Base-by-base conservation (phyloP, 306 rosid genomes). In the Sphenostylis stenocarpa region DNA sequence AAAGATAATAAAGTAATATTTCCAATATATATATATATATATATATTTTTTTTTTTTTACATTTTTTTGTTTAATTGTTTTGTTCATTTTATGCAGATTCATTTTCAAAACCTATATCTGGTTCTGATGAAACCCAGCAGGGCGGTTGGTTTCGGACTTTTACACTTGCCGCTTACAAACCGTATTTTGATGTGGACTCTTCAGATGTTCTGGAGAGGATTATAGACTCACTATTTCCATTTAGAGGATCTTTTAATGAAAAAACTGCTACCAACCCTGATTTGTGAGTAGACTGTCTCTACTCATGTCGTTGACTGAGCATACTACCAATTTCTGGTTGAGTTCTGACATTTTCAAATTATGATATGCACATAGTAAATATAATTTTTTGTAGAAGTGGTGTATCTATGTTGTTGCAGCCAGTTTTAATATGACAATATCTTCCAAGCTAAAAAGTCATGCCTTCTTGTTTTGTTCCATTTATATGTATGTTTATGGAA, bases 181-280 rank as follows among this genome's bases (percentile, higher is more conserved):
- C 86, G 5, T 94, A 88, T 90, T 91, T 91, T 80, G 98, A 94
- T 74, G 80, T 94, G 44, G 98, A 94, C 81, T 91, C 97, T 80
- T 79, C 94, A 44, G 98, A 94, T 78, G 93, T 94, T 79, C 8
- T 94, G 64, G 96, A 88, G 84, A 94, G 98, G 84, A 87, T 94
- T 79, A 85, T 85, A 67, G 85, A 91, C 70, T 90, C 98, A 9
- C 92, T 94, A 65, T 82, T 90, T 79, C 98, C 98, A 77, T 92
- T 92, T 84, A 89, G 89, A 55, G 98, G 96, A 88, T 80, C 88
- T 77, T 95, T 95, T 69, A 92, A 86, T 75, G 98, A 95, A 69
- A 95, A 90, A 84, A 95, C 93, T 52, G 82, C 96, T 2, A 84
- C 78, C 80, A 88, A 84, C 83, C 98, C 98, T 45, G 98, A 95